A percentile compares a stretch with the other conserved stretches of the same genome.
phyloP scores from a whole-genome alignment of 805 yeast genomes.

The Sporopachydermia quercuum region DNA sequence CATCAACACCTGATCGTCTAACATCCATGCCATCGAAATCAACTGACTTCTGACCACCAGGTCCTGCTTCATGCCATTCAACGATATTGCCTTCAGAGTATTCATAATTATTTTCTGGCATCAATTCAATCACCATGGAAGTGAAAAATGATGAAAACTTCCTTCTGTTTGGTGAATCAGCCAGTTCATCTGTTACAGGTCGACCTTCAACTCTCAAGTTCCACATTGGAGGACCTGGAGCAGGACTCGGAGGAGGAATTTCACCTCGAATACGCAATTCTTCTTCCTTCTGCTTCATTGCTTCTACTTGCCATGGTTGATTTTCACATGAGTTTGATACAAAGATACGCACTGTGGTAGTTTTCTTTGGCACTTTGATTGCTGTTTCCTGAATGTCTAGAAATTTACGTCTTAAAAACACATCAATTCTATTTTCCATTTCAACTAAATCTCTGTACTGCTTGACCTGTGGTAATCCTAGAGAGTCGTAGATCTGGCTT shows the following conservation, averaged over 20 bases:
- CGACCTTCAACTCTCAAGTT: slow-evolving; percentile 82
- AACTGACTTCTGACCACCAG: slow-evolving; percentile 16
- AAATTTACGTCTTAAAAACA: slow-evolving; percentile 68
- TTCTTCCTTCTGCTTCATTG: slow-evolving; percentile 9
- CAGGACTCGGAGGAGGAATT: slow-evolving; percentile 10
- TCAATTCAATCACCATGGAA: slow-evolving; percentile 71
- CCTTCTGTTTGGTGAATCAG: slow-evolving; percentile 33
- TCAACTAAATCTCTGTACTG: slow-evolving; percentile 56
- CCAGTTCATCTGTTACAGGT: slow-evolving; percentile 38
- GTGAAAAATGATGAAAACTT: slow-evolving; percentile 71
- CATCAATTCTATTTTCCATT: slow-evolving; percentile 73
- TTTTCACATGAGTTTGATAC: slow-evolving; percentile 70
- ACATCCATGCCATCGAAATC: slow-evolving; percentile 85
- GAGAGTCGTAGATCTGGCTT: neutral
- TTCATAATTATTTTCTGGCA: slow-evolving; percentile 17
- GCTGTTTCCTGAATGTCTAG: slow-evolving; percentile 67
- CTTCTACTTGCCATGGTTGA: slow-evolving; percentile 70
- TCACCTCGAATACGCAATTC: slow-evolving; percentile 5
- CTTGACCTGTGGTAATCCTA: slow-evolving; percentile 50
- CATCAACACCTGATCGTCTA: slow-evolving; percentile 58
- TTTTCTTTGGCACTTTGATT: slow-evolving; percentile 24
- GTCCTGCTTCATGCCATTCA: slow-evolving; percentile 69
- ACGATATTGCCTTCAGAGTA: slow-evolving; percentile 32
- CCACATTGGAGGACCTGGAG: slow-evolving; percentile 44
- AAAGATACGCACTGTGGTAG: slow-evolving; percentile 60